Conservation (phyloP, 164 flowering plant genomes). For the Euptelea pleiosperma region DNA sequence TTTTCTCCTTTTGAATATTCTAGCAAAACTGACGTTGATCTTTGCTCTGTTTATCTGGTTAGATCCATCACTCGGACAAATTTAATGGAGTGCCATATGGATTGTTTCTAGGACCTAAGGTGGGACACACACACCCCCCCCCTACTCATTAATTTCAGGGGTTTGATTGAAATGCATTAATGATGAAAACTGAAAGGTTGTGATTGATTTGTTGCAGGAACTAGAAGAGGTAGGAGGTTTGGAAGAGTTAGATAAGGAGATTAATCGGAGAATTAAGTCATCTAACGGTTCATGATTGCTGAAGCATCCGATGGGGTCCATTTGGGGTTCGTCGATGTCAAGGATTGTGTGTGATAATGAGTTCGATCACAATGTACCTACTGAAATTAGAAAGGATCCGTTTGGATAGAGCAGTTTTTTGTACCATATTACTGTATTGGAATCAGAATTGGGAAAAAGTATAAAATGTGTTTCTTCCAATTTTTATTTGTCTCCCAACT, state of each 20-base stretch:
- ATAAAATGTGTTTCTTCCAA: no score
- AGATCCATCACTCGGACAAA: slow-evolving; percentile 92
- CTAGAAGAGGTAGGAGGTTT: slow-evolving; percentile 75
- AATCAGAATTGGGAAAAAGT: no score
- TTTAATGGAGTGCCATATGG: slow-evolving; percentile 94
- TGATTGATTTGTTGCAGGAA: slow-evolving; percentile 43
- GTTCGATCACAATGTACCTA: no score
- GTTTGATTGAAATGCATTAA: no score
- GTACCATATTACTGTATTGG: no score
- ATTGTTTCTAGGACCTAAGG: slow-evolving; percentile 88
- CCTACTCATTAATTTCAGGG: not conserved
- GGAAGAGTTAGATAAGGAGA: slow-evolving; percentile 74
- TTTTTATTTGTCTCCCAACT: no score
- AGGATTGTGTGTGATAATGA: no score
- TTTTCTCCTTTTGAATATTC: not conserved
- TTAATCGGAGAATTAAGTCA: slow-evolving; percentile 36
- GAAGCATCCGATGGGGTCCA: not conserved
- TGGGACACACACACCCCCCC: no score
- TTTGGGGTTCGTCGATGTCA: no score
- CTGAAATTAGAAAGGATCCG: no score
- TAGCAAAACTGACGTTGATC: not conserved
- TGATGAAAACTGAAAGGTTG: no score
- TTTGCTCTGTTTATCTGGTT: slow-evolving; percentile 11
- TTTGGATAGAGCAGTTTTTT: no score
- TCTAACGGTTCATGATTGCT: slow-evolving; percentile 22